Evolutionary conservation across 768 basidiomycete species (phyloP).

Genomic region (Atractiella rhizophila): DNA sequence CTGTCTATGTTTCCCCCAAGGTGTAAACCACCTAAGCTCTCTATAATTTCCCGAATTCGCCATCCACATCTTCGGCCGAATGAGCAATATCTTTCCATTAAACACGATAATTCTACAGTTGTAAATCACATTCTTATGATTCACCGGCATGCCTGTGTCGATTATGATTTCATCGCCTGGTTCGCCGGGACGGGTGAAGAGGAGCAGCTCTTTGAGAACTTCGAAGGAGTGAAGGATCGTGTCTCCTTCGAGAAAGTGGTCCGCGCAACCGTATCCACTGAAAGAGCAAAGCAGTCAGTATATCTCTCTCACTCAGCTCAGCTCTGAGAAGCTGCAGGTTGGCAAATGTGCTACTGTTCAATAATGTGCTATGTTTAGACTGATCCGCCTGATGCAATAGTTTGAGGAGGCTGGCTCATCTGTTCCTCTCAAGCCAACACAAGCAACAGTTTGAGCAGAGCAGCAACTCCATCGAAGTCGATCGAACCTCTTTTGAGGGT

Average conservation of each 20-base stretch:
- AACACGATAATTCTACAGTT: slow-evolving; percentile 82
- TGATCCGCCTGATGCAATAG: too few relatives aligned
- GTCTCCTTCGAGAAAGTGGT: slow-evolving; percentile 97
- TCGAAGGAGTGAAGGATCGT: slow-evolving; percentile 95
- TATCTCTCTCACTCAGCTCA: too few relatives aligned
- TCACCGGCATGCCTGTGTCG: slow-evolving; percentile 45
- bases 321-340: too few relatives aligned
- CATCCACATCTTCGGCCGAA: slow-evolving; percentile 98
- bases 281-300: too few relatives aligned
- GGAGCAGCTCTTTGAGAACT: slow-evolving; percentile 71
- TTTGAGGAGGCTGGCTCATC: too few relatives aligned
- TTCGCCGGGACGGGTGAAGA: too few relatives aligned
- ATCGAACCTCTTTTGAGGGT: background rate
- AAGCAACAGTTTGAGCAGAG: too few relatives aligned
- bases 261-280: slow-evolving; percentile 89
- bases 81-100: slow-evolving; percentile 63
- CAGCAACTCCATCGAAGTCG: background rate
- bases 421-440: too few relatives aligned
- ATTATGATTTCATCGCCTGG: background rate
- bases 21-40: slow-evolving; percentile 62
- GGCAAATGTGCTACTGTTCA: too few relatives aligned
- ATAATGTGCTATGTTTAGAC: too few relatives aligned
- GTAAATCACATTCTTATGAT: slow-evolving; percentile 94
- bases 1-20: slow-evolving; percentile 71
- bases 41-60: slow-evolving; percentile 98